Base-by-base conservation (phyloP, 129 eudicot genomes). In the Helichrysum umbraculigerum region DNA sequence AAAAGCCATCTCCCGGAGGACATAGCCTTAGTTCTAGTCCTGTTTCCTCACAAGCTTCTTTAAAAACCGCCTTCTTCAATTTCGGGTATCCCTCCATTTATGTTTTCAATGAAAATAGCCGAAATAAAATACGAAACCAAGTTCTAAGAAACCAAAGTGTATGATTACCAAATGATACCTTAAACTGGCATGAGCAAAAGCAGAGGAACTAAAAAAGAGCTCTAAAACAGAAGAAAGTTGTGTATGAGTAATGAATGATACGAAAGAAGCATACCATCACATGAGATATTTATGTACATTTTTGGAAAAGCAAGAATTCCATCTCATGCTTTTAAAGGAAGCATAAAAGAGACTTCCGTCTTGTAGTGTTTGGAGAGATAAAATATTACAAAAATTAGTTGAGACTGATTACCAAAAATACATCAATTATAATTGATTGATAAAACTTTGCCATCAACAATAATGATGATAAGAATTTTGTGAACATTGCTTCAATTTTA, bases 21-120 rank as follows among this genome's bases (percentile, higher is more conserved):
- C 87, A 86, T 62, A 88, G 83, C 78, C 86, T 88, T 19, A 88
- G 88, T 67, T 88, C 90, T 66, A 88, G 82, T 76, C 79, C 79
- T 71, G 80, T 85, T 22, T 88, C 84, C 25, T 86, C 86, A 73
- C 80, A 75, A 66, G 50, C 62, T 66, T 79, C 82, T 83, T 76
- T 76, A 66, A 57, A 64, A 71, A 56, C 71, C 83, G 47, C 70
- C 72, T 54, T 57, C 64, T 54, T 71, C 25, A 61, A 22, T 21
- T 79, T 71, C 51, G 65, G 56, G 68, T 79, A 74, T 51, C 76
- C 68, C 68, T 78, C 84, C 88, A 83, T 84, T 29, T 17, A 32
- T 59, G 21, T 47, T 57, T 68, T 41, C 56, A 54, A 76, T 15
- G 59, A 66, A 58, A 68, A 7, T 4, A 10, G 39, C 11, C 29